Evolutionary conservation across 2,329 filamentous ascomycete genomes (phyloP), one percentile per base, ranked within the genome.

Genomic region (Phyllosticta citrichinensis): DNA sequence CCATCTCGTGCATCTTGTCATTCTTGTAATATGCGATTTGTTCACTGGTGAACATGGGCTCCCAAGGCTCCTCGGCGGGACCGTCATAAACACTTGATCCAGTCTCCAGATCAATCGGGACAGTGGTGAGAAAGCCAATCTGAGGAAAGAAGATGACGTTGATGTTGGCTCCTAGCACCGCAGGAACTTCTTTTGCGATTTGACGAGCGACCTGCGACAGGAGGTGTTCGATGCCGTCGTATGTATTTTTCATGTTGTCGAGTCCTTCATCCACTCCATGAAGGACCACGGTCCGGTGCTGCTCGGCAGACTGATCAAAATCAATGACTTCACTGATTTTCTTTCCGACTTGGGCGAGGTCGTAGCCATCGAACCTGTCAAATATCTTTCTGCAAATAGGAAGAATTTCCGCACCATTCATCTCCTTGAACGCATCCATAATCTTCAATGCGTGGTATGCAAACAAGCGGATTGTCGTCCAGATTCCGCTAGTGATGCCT

Each of bases 101-200:
- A 1, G 81, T 84, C 1, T 77, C 71, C 14, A 79, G 75, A 65
- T 91, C 83, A 3, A 86, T 73, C 1, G 81, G 81, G 17, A 96
- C 85, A 0, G 87, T 85, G 2, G 91, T 88, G 47, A 97, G 81
- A 69, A 97, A 99, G 0, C 94, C 94, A 47, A 97, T 83, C 68
- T 96, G 91, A 0, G 92, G 93, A 64, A 96, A 88, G 71, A 94
- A 96, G 19, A 94, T 87, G 64, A 95, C 95, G 60, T 92, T 92
- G 35, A 87, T 72, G 12, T 79, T 76, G 2, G 73, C 68, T 22
- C 79, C 75, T 1, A 82, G 72, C 19, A 81, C 78, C 62, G 81
- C 78, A 0, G 91, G 87, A 20, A 94, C 77, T 1, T 80, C 79
- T 14, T 74, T 72, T 0, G 82, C 82, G 61, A 96, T 77, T n/a